Evolutionary conservation across 2,329 filamentous ascomycete species (phyloP), one percentile per base, ranked within the genome.

Genomic region (Nakataea oryzae): DNA sequence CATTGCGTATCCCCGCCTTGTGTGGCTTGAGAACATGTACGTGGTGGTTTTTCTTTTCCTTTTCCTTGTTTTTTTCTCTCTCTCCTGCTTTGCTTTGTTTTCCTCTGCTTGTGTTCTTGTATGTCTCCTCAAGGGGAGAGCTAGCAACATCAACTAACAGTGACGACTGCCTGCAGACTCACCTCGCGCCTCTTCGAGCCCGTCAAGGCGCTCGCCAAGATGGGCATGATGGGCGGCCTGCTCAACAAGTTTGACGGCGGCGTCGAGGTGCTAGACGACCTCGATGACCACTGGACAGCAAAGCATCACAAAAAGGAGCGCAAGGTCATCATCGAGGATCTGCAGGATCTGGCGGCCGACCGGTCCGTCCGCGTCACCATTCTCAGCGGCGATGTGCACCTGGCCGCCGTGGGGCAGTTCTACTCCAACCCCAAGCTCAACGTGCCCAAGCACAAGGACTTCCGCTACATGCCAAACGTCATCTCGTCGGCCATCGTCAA

Each of bases 271-370:
- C 79, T 96, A 30, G 93, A 96, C 71, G 92, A 96, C 69, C 77
- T 96, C 12, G 93, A 97, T 71, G 95, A 97, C 73, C 93, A 99
- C 72, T 99, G 95, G 95, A 97, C 93, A 0, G 91, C 93, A 50
- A 96, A 91, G 71, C 90, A 92, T 70, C 93, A 97, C 77, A 99
- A 97, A 72, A 81, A 86, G 29, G 95, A 99, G 75, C 86, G 95
- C 60, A 90, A 87, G 65, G 88, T 90, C 74, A 81, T 97, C 65
- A 85, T 99, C 54, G 89, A 95, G 71, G 92, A 97, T 69, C 78
- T 99, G 29, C 96, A 99, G 74, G 91, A 96, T 69, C 81, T 99
- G 63, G 93, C 96, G 11, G 91, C 91, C 27, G 91, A 95, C 72
- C 96, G 96, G 73, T 96, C 91, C 17, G 84, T 97, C 60, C 88